These are phyloP conservation scores for Schwanniomyces pseudopolymorphus DNA, from an alignment of 805 yeast genomes.

Conservation along the genomic window DNA sequence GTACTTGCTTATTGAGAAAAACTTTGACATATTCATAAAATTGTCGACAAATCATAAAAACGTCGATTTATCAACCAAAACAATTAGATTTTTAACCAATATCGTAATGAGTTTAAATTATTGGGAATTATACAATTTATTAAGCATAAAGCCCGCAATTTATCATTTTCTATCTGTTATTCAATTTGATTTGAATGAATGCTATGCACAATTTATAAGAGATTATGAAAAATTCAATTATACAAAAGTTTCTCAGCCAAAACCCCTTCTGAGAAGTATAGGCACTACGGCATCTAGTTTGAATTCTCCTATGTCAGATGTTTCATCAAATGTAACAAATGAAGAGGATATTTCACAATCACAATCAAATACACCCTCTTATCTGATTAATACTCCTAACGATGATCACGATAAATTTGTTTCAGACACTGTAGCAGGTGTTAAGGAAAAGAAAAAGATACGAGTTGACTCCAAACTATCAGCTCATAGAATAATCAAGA, in stretches of 20 bases:
- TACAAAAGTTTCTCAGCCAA: slow-evolving; percentile 18
- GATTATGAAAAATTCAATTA: slow-evolving; percentile 31
- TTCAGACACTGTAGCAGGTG: slow-evolving; percentile 13
- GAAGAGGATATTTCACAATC: slow-evolving; percentile 9
- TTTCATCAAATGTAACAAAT: slow-evolving; percentile 3
- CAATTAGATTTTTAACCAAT: slow-evolving; percentile 38
- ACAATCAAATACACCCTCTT: slow-evolving; percentile 12
- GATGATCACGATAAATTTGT: slow-evolving; percentile 25
- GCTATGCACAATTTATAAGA: slow-evolving; percentile 32
- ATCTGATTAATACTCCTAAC: slow-evolving; percentile 12
- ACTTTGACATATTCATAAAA: slow-evolving; percentile 38
- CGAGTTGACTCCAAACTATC: slow-evolving; percentile 22
- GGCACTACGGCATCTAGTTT: background rate
- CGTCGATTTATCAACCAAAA: slow-evolving; percentile 30
- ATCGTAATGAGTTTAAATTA: slow-evolving; percentile 39
- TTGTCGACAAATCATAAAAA: slow-evolving; percentile 29
- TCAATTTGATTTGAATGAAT: slow-evolving; percentile 39
- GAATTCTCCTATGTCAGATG: slow-evolving; percentile 6
- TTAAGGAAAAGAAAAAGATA: slow-evolving; percentile 18
- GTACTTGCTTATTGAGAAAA: slow-evolving; percentile 34
- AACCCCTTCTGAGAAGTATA: slow-evolving; percentile 9
- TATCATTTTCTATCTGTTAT: slow-evolving; percentile 40
- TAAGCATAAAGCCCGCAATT: slow-evolving; percentile 42
- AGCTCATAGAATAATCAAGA: slow-evolving; percentile 31
- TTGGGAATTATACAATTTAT: slow-evolving; percentile 44